phyloP scores from a whole-genome alignment of 495 filamentous ascomycete genomes.

The Lasiosphaeria ovina region DNA sequence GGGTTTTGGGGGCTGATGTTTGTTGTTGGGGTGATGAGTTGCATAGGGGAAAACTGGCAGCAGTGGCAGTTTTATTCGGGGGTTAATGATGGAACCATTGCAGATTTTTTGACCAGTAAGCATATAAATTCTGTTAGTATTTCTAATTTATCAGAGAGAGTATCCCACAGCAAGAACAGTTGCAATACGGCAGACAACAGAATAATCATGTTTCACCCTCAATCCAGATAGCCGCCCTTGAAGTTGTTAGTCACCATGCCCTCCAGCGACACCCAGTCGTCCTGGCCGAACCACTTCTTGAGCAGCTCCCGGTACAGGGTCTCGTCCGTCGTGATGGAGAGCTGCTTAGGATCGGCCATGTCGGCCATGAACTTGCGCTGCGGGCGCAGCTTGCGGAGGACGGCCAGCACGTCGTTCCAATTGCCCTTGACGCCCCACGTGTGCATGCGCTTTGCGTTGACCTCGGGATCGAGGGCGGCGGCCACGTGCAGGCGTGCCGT shows the following conservation, averaged over 20 bases:
- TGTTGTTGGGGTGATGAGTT: background rate
- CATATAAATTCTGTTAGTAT: too few species aligned
- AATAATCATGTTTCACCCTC: too few species aligned
- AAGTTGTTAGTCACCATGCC: constrained; percentile 9
- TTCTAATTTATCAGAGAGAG: too few species aligned
- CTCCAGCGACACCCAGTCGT: constrained; percentile 16
- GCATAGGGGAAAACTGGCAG: too few species aligned
- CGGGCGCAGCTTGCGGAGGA: constrained; percentile 35
- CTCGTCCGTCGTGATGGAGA: constrained; percentile 28
- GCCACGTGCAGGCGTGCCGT: constrained; percentile 46
- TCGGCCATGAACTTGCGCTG: constrained; percentile 4
- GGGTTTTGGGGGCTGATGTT: background rate
- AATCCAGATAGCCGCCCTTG: background rate
- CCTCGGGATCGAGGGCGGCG: constrained; percentile 41
- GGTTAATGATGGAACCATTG: too few species aligned
- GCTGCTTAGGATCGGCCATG: constrained; percentile 15
- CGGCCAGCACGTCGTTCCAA: constrained; percentile 37
- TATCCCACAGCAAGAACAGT: too few species aligned
- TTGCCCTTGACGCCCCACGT: constrained; percentile 39
- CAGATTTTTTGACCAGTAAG: too few species aligned
- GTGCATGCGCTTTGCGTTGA: constrained; percentile 48
- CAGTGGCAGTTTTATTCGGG: too few species aligned
- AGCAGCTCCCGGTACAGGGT: constrained; percentile 30
- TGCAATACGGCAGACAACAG: too few species aligned
- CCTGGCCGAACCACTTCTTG: constrained; percentile 28